Base-by-base conservation (phyloP, 257 asterid species). In the Nicotiana obtusifolia region DNA sequence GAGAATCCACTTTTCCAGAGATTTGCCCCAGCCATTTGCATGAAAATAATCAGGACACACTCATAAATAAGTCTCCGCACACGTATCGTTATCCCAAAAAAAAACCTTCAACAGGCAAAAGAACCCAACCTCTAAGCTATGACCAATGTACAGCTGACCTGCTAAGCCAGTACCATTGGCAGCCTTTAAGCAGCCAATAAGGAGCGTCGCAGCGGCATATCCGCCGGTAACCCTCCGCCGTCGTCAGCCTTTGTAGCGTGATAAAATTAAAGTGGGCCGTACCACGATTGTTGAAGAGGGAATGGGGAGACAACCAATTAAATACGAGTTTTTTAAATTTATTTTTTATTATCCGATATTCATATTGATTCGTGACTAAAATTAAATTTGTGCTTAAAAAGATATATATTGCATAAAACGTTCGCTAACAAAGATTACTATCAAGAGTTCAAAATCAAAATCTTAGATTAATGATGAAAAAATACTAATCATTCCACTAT, bases 221-320 rank as follows among this genome's bases (percentile, higher is more conserved):
- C 84, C 83, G 86, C 89, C 85, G 85, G 79, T 59, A 47, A 26
- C 4, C 85, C 84, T 85, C 84, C 87, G 81, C 81, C 86, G 16
- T 54, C 9, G 35, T 76, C 47, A 20, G 33, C 71, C 71, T 44
- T 22, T 15, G 9, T 73, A 73, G 60, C 79, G 7, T 14, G 61
- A 60, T 20, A 59, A n/a, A 59, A 59, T 1, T 19, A 52, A 49
- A 52, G 47, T 7, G 11, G 5, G 10, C 10, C 44, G 44, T 37
- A 37, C 44, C 47, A 10, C 47, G 47, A 9, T 37, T 37, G 31
- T 2, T 9, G 10, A 37, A 7, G 10, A 37, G 47, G 44, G 41
- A 8, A 47, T 2, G n/a, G n/a, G 9, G 20, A 53, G 20, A 53
- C 60, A 68, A 73, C 15, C 2, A 69, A 73, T 73, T 22, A 14